Evolutionary conservation across 345 rosid genomes (phyloP).

Genomic region (Corchorus capsularis): DNA sequence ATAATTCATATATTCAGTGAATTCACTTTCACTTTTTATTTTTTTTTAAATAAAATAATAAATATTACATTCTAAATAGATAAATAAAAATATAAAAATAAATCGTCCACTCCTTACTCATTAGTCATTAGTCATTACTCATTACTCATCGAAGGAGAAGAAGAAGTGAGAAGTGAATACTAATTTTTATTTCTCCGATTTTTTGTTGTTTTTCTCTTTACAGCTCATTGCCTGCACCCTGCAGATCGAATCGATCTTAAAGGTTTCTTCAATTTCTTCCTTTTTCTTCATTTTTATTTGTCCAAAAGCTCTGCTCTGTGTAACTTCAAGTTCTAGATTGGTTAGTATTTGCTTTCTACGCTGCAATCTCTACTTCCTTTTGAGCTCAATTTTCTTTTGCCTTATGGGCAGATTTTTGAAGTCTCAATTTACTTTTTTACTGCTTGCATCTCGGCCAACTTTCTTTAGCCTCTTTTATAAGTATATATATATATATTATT

Average conservation of each 20-base stretch:
- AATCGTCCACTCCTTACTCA: neutral
- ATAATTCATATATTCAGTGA: too few relatives aligned
- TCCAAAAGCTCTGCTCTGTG: neutral
- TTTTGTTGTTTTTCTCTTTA: slow-evolving; percentile 4
- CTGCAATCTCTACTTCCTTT: neutral
- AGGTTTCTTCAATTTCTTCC: slow-evolving; percentile 12
- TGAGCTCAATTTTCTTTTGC: slow-evolving; percentile 2
- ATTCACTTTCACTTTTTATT: neutral
- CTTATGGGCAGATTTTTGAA: neutral
- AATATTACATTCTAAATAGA: neutral
- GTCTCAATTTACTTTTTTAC: neutral
- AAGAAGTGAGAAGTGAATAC: neutral
- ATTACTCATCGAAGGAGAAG: neutral
- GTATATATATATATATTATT: neutral
- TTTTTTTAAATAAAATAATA: neutral
- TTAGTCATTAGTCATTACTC: neutral
- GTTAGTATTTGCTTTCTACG: neutral
- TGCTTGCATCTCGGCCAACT: neutral
- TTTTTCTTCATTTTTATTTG: neutral
- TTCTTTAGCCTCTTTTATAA: neutral
- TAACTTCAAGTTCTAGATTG: neutral
- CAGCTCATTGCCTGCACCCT: slow-evolving; percentile 19
- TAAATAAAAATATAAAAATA: neutral
- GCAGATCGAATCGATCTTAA: slow-evolving; percentile 22
- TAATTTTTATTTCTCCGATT: neutral